A percentile compares a stretch with the other conserved stretches of the same genome.
Conservation (phyloP, 2,329 filamentous ascomycete species). For the Didymella segeticola region DNA sequence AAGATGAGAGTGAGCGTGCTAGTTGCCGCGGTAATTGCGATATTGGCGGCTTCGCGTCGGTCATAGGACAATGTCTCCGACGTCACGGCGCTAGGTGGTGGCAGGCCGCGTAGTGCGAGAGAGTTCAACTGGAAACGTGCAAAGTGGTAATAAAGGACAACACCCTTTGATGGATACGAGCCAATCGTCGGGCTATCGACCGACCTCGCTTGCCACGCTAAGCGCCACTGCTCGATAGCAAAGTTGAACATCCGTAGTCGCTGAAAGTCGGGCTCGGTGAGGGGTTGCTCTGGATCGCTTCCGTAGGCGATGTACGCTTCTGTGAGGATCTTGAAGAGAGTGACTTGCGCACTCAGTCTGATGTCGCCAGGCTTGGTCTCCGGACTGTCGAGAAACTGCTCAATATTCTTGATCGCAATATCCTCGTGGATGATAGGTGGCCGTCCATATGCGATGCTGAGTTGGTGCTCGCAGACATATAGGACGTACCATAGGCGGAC, state of each 20-base stretch:
- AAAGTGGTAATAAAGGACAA: conserved; percentile 62
- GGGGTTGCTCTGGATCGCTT: conserved; percentile 45
- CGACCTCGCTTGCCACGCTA: conserved; percentile 47
- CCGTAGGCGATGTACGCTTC: conserved; percentile 44
- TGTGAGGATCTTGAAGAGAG: conserved; percentile 43
- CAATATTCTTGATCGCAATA: conserved; percentile 46
- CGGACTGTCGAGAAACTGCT: conserved; percentile 39
- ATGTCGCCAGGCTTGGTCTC: conserved; percentile 40
- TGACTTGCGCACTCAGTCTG: conserved; percentile 40
- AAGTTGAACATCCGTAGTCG: conserved; percentile 51
- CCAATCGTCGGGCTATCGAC: conserved; percentile 37
- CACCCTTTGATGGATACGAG: conserved; percentile 55
- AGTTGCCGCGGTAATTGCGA: conserved; percentile 56
- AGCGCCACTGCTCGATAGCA: conserved; percentile 53
- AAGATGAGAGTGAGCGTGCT: conserved; percentile 56
- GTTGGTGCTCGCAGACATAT: conserved; percentile 51
- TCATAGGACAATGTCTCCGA: conserved; percentile 52
- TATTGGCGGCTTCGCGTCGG: conserved; percentile 49
- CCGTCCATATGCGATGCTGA: conserved; percentile 51
- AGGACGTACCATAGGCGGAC: conserved; percentile 51
- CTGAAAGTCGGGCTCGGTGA: conserved; percentile 48
- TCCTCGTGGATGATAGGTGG: conserved; percentile 51
- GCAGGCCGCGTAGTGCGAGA: conserved; percentile 52
- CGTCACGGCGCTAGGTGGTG: conserved; percentile 55
- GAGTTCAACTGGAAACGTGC: conserved; percentile 62